phyloP scores from a whole-genome alignment of 805 yeast genomes.

The Kockiozyma suomiensis region DNA sequence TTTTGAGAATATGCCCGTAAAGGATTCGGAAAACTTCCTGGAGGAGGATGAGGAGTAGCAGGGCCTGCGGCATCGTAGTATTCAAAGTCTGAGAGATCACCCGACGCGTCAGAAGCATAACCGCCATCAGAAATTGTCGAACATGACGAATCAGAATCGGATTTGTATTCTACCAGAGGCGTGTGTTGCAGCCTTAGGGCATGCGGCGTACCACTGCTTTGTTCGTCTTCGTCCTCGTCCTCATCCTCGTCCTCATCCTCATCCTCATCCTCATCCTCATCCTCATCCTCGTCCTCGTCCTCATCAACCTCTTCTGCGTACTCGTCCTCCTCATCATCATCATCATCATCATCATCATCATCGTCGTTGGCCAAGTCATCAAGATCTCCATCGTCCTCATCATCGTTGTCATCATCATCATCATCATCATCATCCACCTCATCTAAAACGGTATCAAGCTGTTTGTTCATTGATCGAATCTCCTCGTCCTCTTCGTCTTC shows the following conservation, averaged over 20 bases:
- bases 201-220: not conserved
- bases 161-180: conserved; percentile 23
- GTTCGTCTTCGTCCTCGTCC: conserved; percentile 13
- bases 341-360: conserved; percentile 19
- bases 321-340: conserved; percentile 21
- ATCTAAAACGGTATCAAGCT: too few relatives aligned
- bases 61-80: not conserved
- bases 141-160: conserved; percentile 7
- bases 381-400: conserved; percentile 3
- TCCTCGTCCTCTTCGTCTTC: conserved; percentile 27
- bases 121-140: conserved; percentile 28
- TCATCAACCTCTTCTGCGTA: conserved; percentile 19
- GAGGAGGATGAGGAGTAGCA: conserved; percentile 2
- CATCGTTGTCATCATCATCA: not conserved
- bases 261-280: conserved; percentile 13
- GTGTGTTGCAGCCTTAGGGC: conserved; percentile 18
- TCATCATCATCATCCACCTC: not conserved
- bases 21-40: conserved; percentile 7
- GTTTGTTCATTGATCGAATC: not conserved
- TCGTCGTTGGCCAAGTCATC: conserved; percentile 11
- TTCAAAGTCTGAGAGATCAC: conserved; percentile 19
- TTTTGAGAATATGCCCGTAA: not conserved
- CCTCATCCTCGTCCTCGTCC: conserved; percentile 21
- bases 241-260: conserved; percentile 24
- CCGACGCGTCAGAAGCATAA: conserved; percentile 30